Evolutionary conservation across 2,329 filamentous ascomycete genomes (phyloP).

Genomic region (Byssothecium circinans): DNA sequence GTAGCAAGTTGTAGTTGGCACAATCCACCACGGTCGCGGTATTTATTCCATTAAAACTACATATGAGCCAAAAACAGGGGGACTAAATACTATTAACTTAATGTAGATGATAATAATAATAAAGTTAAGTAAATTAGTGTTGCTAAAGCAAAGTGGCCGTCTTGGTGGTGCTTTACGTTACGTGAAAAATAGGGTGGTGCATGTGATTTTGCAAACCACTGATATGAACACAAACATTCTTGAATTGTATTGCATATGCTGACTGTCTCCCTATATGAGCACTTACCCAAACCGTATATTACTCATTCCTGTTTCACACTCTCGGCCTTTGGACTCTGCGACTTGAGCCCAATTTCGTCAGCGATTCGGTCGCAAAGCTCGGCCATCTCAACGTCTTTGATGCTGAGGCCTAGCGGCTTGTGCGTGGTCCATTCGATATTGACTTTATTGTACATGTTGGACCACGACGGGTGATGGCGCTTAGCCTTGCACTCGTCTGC

Average conservation of each 20-base stretch:
- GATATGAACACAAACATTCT: too few species aligned
- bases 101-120: too few species aligned
- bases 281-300: not conserved
- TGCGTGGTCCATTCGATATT: conserved; percentile 43
- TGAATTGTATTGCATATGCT: not conserved
- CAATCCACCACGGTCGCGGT: too few species aligned
- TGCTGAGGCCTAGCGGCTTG: conserved; percentile 35
- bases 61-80: too few species aligned
- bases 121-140: too few species aligned
- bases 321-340: not conserved
- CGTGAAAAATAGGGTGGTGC: too few species aligned
- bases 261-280: not conserved
- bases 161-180: too few species aligned
- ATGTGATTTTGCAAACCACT: too few species aligned
- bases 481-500: conserved; percentile 38
- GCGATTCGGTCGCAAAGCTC: conserved; percentile 39
- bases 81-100: too few species aligned
- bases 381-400: conserved; percentile 42
- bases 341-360: conserved; percentile 29
- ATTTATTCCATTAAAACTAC: too few species aligned
- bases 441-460: conserved; percentile 38
- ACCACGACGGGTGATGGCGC: conserved; percentile 39
- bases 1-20: too few species aligned
- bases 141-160: too few species aligned
- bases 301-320: not conserved